Evolutionary conservation across 805 yeast genomes (phyloP), one percentile per base, ranked within the genome.

Genomic region (Candida krabiensis): DNA sequence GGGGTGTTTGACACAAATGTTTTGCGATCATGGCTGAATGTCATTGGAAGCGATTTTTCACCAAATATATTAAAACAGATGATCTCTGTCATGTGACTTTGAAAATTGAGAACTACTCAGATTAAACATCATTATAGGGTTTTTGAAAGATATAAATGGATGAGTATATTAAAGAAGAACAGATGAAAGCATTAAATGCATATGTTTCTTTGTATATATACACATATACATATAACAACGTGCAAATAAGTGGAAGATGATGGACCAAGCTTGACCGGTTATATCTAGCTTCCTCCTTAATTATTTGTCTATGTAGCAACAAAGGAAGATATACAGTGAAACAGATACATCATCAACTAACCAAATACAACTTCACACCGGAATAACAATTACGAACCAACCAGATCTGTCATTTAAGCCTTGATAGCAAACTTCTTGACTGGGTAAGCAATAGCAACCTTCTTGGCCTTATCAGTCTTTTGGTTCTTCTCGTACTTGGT

Each of bases 371-470:
- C 35, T 39, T 37, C 36, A 31, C 37, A 37, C 36, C 36, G 28
- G 40, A 43, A 39, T 31, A 40, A 32, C 48, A 30, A 38, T 34
- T 30, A 22, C 29, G 18, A 27, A 15, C 37, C 40, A 30, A 28
- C 42, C 7, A 21, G 24, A 21, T n/a, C n/a, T n/a, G n/a, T 44
- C 37, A 56, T 55, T 81, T 85, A 91, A 77, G 96, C 98, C 84
- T 90, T 91, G 79, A 93, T 86, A 71, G 98, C 98, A 77, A 77
- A 93, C 77, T 85, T 86, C 83, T 95, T 89, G 78, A 84, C 90
- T 71, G 99, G 98, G 96, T 83, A 89, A 74, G 97, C 96, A 65
- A 80, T 79, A 66, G 80, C 80, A 75, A 79, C 83, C 90, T 93
- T 93, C 75, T 79, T 80, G 69, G 90, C 88, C 80, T 86, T 89